Evolutionary conservation across 768 basidiomycete species (phyloP).

Genomic region (Naganishia kalamii): DNA sequence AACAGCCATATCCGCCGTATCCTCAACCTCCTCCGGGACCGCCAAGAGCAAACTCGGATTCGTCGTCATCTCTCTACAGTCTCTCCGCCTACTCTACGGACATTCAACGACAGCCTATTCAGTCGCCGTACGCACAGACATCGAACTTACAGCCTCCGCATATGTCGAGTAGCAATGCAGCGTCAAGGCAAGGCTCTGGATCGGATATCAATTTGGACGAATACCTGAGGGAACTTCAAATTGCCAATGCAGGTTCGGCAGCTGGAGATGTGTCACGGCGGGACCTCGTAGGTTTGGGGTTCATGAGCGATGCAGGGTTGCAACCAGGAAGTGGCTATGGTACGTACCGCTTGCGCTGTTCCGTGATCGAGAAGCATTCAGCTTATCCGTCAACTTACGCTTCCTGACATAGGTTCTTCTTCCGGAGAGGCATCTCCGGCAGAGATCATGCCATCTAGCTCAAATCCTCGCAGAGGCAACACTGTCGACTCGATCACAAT

Average conservation of each 20-base stretch:
- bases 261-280: not conserved
- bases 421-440: not conserved
- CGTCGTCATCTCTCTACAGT: slow-evolving; percentile 5
- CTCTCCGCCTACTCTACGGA: slow-evolving; percentile 7
- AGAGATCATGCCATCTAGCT: not conserved
- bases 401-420: not conserved
- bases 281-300: not conserved
- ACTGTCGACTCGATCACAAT: not conserved
- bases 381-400: not conserved
- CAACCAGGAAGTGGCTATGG: not conserved
- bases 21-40: not conserved
- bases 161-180: not conserved
- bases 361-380: too few species aligned
- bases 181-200: not conserved
- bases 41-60: slow-evolving; percentile 6
- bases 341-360: not conserved
- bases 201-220: slow-evolving; percentile 8
- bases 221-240: not conserved
- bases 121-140: not conserved
- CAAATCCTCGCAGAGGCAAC: not conserved
- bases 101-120: not conserved
- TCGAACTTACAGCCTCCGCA: not conserved
- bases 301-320: not conserved
- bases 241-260: not conserved
- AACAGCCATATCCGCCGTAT: not conserved